Conservation (phyloP, 2,329 filamentous ascomycete genomes). For the Colletotrichum sidae region DNA sequence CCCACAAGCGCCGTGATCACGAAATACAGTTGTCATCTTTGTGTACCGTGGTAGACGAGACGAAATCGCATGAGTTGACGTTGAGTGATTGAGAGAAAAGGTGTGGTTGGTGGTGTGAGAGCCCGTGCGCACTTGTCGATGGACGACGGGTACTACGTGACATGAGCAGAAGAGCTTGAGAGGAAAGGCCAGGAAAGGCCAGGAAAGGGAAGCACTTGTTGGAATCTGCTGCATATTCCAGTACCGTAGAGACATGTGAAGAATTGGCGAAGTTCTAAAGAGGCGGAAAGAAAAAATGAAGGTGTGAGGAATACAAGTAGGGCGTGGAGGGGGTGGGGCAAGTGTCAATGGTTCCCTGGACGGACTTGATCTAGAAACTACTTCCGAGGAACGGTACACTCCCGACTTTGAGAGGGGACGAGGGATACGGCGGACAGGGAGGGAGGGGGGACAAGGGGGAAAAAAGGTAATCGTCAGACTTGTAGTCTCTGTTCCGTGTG, state of each 20-base stretch:
- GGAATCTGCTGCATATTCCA: background rate
- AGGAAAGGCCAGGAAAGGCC: background rate
- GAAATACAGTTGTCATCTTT: background rate
- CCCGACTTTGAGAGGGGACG: too few species aligned
- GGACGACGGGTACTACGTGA: background rate
- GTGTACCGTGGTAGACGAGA: background rate
- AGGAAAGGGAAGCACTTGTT: background rate
- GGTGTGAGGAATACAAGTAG: too few species aligned
- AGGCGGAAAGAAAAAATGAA: too few species aligned
- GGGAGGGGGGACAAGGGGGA: too few species aligned
- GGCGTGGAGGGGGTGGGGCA: too few species aligned
- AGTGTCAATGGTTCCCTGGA: background rate
- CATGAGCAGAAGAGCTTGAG: background rate
- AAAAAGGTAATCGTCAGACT: too few species aligned
- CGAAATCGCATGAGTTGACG: background rate
- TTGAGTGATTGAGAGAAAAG: background rate
- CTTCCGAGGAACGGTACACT: background rate
- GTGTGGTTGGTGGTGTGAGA: background rate
- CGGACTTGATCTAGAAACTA: constrained; percentile 4
- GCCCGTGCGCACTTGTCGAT: background rate
- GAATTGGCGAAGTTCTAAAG: background rate
- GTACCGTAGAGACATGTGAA: constrained; percentile 6
- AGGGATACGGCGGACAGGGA: too few species aligned
- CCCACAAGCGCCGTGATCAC: background rate
- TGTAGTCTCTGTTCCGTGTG: too few species aligned